Base-by-base conservation (phyloP, 371 early-diverging fungal species). In the Mucor mucedo region DNA sequence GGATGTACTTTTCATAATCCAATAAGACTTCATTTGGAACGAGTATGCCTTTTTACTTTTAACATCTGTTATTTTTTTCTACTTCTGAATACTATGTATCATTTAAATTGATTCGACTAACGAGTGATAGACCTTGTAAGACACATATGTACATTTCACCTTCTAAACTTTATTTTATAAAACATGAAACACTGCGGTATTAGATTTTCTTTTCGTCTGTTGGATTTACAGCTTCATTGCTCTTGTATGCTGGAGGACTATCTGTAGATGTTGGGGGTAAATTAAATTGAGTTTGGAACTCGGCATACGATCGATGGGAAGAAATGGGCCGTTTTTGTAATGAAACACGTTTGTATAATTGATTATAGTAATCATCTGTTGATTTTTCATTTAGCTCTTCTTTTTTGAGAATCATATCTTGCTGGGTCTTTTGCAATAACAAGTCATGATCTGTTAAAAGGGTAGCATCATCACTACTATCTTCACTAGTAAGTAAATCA, bases 251-350 rank as follows among this genome's bases (percentile, higher is more conserved):
- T 16, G 58, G 58, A 16, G 60, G 60, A 0, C 30, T 35, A 35
- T 53, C 53, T 3, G 21, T 5, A 44, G 30, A 28, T 21, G n/a
- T 10, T 41, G 40, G 9, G 44, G 38, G 49, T 8, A 35, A 6
- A 16, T 50, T 35, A 29, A 60, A 49, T 35, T 63, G 65, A 28
- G 54, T 58, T 29, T 68, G 68, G 39, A 68, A 68, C 13, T 68
- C 68, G 16, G 45, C 59, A 68, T 68, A 68, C 21, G 68, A 55
- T 10, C 60, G 58, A 30, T 68, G 58, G 9, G 32, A 29, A 9
- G 40, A 41, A 9, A 64, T 45, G 14, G 53, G 45, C 2, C 52
- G 30, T 27, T 58, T 58, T 32, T 68, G 58, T 13, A 16, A 38
- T 8, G 59, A 60, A 27, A 60, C 21, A 27, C 55, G 27, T 4